These are phyloP conservation scores for Mucor plumbeus DNA, from an alignment of 371 early-diverging fungal species.

Conservation along the genomic window DNA sequence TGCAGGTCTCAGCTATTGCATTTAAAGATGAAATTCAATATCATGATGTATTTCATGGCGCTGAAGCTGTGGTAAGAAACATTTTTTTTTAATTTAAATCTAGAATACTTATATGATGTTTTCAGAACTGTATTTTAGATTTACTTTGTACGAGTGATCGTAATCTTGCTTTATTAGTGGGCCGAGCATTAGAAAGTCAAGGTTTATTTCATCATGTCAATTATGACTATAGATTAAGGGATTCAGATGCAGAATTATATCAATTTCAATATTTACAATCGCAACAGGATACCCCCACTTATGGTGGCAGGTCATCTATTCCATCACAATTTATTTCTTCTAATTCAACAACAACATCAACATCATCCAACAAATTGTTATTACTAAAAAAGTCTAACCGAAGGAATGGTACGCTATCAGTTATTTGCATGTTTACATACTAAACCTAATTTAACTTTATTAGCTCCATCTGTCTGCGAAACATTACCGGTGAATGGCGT, in stretches of 20 bases:
- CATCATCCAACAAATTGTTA: background rate
- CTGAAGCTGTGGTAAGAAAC: slow-evolving; percentile 83
- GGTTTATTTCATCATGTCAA: slow-evolving; percentile 84
- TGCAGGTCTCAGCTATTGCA: slow-evolving; percentile 33
- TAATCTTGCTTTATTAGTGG: slow-evolving; percentile 80
- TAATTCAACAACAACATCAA: background rate
- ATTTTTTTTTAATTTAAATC: too few relatives aligned
- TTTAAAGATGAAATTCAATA: slow-evolving; percentile 81
- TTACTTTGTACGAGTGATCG: slow-evolving; percentile 82
- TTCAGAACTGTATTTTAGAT: slow-evolving; percentile 56
- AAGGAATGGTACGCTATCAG: background rate
- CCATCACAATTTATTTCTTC: slow-evolving; percentile 44
- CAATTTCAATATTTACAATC: slow-evolving; percentile 14
- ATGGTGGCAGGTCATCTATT: slow-evolving; percentile 65
- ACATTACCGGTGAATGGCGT: slow-evolving; percentile 56
- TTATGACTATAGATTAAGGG: slow-evolving; percentile 75
- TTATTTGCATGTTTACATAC: background rate
- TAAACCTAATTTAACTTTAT: background rate
- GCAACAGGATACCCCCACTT: background rate
- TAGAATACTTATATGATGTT: background rate
- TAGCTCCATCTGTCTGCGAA: slow-evolving; percentile 22
- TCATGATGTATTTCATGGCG: slow-evolving; percentile 77
- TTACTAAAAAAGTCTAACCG: background rate
- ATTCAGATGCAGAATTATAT: slow-evolving; percentile 49
- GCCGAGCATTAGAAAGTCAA: slow-evolving; percentile 82